These are phyloP conservation scores for Pseudogymnoascus sp. DNA, from an alignment of 2,329 filamentous ascomycete species.

Conservation along the genomic window DNA sequence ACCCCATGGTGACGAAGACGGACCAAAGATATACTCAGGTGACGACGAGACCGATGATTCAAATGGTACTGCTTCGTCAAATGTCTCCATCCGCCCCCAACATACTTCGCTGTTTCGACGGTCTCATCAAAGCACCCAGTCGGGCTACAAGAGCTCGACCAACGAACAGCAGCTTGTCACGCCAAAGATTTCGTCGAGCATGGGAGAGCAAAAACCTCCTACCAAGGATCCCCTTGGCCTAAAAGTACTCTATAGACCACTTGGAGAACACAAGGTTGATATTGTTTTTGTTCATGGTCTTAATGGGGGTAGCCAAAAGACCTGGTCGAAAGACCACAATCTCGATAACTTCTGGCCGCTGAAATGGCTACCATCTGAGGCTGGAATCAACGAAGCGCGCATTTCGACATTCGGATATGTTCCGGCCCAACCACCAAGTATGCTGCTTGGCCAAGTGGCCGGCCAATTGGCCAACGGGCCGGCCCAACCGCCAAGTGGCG, in stretches of 20 bases:
- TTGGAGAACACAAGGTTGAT: conserved; percentile 11
- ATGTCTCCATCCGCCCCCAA: neutral
- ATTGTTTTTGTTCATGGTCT: conserved; percentile 34
- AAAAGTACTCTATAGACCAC: neutral
- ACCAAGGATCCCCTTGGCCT: neutral
- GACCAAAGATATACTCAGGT: neutral
- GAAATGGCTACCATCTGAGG: conserved; percentile 28
- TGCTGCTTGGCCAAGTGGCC: too few species aligned
- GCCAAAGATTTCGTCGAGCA: neutral
- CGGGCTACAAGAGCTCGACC: neutral
- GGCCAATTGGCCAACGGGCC: too few species aligned
- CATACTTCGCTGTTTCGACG: neutral
- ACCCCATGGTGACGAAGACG: neutral
- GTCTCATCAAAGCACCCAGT: neutral
- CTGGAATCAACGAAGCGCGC: conserved; percentile 25
- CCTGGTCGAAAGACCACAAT: conserved; percentile 27
- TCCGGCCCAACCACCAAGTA: too few species aligned
- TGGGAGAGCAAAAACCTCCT: neutral
- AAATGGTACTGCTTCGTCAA: neutral
- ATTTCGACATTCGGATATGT: conserved; percentile 32
- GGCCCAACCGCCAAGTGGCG: too few species aligned
- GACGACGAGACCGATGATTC: neutral
- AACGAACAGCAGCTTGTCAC: neutral
- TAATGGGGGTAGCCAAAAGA: conserved; percentile 29
- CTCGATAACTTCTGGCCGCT: conserved; percentile 29